Conservation (phyloP, 257 asterid species). For the Fraxinus pennsylvanica region DNA sequence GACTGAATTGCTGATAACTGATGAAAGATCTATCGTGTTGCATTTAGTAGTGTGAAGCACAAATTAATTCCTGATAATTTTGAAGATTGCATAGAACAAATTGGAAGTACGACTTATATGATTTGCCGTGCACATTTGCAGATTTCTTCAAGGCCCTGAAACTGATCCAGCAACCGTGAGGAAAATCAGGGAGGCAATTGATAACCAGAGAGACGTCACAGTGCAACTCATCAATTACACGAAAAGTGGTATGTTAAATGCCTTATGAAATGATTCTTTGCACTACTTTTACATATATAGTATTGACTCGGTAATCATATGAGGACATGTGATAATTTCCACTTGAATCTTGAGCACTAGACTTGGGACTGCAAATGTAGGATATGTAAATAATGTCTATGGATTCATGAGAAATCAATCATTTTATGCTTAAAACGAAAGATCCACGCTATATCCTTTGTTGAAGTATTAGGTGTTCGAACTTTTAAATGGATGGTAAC, state of each 20-base stretch:
- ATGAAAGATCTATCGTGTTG: not conserved
- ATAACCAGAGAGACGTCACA: conserved; percentile 85
- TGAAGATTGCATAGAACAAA: not conserved
- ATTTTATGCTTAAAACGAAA: not conserved
- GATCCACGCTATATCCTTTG: not conserved
- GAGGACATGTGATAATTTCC: not conserved
- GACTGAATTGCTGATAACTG: not conserved
- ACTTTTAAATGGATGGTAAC: not conserved
- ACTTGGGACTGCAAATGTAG: not conserved
- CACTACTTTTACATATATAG: not conserved
- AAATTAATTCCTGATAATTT: not conserved
- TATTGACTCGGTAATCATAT: not conserved
- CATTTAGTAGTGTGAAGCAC: not conserved
- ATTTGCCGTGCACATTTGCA: conserved; percentile 26
- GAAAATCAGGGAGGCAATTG: conserved; percentile 92
- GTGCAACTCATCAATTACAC: conserved; percentile 98
- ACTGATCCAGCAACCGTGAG: conserved; percentile 89
- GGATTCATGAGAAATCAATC: not conserved
- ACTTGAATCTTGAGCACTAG: not conserved
- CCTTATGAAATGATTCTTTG: conserved; percentile 1
- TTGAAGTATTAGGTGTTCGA: not conserved
- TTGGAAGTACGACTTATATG: not conserved
- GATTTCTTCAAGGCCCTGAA: conserved; percentile 99
- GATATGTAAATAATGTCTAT: not conserved
- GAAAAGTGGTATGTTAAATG: conserved; percentile 63